These are phyloP conservation scores for Cordyceps fumosorosea DNA, from an alignment of 2,329 filamentous ascomycete species.

Conservation along the genomic window DNA sequence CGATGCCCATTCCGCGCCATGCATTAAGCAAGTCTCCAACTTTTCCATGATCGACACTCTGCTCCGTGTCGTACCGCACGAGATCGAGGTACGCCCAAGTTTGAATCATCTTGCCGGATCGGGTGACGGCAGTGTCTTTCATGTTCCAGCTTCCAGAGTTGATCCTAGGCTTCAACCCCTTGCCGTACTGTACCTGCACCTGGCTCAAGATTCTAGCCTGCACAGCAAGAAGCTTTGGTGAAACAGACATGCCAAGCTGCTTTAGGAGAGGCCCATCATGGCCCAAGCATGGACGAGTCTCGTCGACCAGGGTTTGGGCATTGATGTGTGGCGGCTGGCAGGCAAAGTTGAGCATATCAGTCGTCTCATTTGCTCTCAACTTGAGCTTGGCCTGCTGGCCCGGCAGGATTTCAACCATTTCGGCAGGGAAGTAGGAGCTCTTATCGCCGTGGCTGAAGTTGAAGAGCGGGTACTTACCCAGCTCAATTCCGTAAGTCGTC, in stretches of 20 bases:
- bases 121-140: conserved; percentile 47
- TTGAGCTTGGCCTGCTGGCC: conserved; percentile 59
- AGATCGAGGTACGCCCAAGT: conserved; percentile 47
- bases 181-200: conserved; percentile 56
- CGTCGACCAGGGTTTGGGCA: conserved; percentile 55
- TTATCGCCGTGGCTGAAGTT: conserved; percentile 55
- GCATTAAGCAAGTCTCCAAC: neutral
- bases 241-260: conserved; percentile 58
- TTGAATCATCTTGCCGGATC: conserved; percentile 37
- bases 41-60: no score
- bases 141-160: conserved; percentile 60
- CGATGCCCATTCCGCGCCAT: conserved; percentile 30
- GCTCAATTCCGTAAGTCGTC: conserved; percentile 29
- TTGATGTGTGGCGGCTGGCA: conserved; percentile 62
- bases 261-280: conserved; percentile 43
- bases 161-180: conserved; percentile 17
- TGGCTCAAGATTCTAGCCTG: conserved; percentile 59
- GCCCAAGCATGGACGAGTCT: conserved; percentile 51
- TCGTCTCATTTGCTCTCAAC: conserved; percentile 54
- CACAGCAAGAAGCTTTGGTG: conserved; percentile 61
- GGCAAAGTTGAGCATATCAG: conserved; percentile 65
- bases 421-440: conserved; percentile 60
- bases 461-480: conserved; percentile 49
- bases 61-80: neutral
- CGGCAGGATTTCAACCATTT: conserved; percentile 55